Evolutionary conservation across 441 rosid genomes (phyloP), one percentile per base, ranked within the genome.

Genomic region (Populus hybrid): DNA sequence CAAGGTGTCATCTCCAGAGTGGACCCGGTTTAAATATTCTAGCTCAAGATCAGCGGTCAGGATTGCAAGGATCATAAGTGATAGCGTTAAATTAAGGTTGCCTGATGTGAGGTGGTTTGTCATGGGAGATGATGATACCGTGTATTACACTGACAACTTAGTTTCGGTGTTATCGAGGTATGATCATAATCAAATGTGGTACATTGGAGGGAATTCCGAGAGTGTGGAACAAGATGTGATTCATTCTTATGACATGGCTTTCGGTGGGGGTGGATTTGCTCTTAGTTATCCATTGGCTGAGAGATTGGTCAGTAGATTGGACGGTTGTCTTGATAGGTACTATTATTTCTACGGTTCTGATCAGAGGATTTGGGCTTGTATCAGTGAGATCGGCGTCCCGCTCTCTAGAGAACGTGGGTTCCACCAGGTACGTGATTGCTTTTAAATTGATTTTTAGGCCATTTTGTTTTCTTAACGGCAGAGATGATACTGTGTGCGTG

Each of bases 251-350:
- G 86, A 84, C 29, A 91, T 92, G 98, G 98, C 94, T 64, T 94
- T 86, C 35, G 97, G 98, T n/a, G 98, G 98, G 0, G 97, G 97
- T 0, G 98, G 98, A 50, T 91, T 94, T 71, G 98, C 97, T 0
- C 36, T 92, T 28, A 94, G 97, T 26, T 88, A 88, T 71, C 86
- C 94, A 0, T 63, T 94, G 33, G 98, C 97, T 2, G 87, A 85
- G 83, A 82, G 82, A 21, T 56, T 92, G 78, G 89, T 86, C 53
- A 35, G 35, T 7, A 76, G 70, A 10, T 78, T 92, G 83, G 98
- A 94, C 89, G 88, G 89, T 29, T 94, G 98, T 76, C 86, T 92
- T 11, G 87, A 87, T 2, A 81, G 94, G 79, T 94, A 92, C 83
- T 81, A 70, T 79, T 82, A 82, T 64, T 90, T 90, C 78, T 94